Conservation (phyloP, 495 filamentous ascomycete genomes). For the Penicillium cataractarum region DNA sequence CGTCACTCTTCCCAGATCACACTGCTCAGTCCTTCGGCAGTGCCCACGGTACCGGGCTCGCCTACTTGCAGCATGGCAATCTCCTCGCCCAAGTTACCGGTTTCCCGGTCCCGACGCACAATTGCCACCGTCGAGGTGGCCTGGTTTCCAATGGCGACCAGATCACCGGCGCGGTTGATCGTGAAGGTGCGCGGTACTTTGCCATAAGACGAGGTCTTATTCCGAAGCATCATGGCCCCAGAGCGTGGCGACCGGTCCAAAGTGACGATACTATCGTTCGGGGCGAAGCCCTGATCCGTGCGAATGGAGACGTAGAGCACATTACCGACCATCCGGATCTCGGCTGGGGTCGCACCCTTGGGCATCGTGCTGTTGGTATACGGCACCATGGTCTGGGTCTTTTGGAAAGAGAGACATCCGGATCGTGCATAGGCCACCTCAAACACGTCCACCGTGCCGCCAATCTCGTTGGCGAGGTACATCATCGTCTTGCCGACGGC, state of each 20-base stretch:
- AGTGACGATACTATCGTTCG: slow-evolving; percentile 40
- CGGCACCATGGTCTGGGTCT: slow-evolving; percentile 37
- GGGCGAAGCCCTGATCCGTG: slow-evolving; percentile 40
- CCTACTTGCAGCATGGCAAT: slow-evolving; percentile 48
- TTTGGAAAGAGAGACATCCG: slow-evolving; percentile 44
- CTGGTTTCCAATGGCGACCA: slow-evolving; percentile 67
- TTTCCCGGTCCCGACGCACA: slow-evolving; percentile 57
- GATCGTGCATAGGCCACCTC: slow-evolving; percentile 56
- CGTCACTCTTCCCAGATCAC: slow-evolving; percentile 64
- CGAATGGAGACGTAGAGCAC: slow-evolving; percentile 50
- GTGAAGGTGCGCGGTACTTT: slow-evolving; percentile 65
- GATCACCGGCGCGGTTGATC: slow-evolving; percentile 62
- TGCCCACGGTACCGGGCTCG: slow-evolving; percentile 40
- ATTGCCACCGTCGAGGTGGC: slow-evolving; percentile 60
- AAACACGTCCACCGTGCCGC: slow-evolving; percentile 60
- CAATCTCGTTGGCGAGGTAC: slow-evolving; percentile 67
- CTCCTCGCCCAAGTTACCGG: slow-evolving; percentile 57
- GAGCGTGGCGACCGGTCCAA: slow-evolving; percentile 37
- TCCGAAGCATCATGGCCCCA: slow-evolving; percentile 54
- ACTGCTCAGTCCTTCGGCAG: slow-evolving; percentile 53
- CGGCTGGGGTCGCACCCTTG: slow-evolving; percentile 39
- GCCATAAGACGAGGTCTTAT: slow-evolving; percentile 60
- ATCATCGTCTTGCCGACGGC: slow-evolving; percentile 44
- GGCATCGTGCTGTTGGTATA: slow-evolving; percentile 35
- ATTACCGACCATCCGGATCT: slow-evolving; percentile 34